Evolutionary conservation across 2,329 filamentous ascomycete genomes (phyloP).

Genomic region (Colletotrichum kahawae): DNA sequence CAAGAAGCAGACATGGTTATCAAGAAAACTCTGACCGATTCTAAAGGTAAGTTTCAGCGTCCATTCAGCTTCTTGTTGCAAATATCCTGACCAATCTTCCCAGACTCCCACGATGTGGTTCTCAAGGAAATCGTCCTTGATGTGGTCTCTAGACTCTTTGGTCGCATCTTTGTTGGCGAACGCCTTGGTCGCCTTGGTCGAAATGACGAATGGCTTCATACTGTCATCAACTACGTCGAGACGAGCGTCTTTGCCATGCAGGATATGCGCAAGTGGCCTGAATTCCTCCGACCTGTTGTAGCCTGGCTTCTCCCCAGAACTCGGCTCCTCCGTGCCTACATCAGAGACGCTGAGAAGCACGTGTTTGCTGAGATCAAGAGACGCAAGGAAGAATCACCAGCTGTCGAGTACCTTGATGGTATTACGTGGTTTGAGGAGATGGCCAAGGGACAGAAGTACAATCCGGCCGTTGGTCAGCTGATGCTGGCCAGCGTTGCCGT

Average conservation of each 20-base stretch:
- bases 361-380: neutral
- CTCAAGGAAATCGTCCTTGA: neutral
- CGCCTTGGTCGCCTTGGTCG: slow-evolving; percentile 48
- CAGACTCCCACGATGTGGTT: neutral
- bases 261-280: slow-evolving; percentile 44
- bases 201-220: slow-evolving; percentile 50
- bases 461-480: neutral
- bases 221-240: slow-evolving; percentile 45
- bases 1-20: neutral
- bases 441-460: neutral
- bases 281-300: slow-evolving; percentile 41
- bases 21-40: neutral
- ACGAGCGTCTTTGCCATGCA: slow-evolving; percentile 38
- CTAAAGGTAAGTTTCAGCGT: neutral
- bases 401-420: neutral
- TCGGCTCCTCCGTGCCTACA: neutral
- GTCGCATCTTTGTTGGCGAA: slow-evolving; percentile 52
- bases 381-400: neutral
- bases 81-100: neutral
- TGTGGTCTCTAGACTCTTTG: slow-evolving; percentile 52
- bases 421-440: neutral
- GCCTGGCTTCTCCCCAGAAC: slow-evolving; percentile 45
- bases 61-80: rapidly evolving
- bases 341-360: neutral
- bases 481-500: neutral